Evolutionary conservation across 805 yeast genomes (phyloP), one percentile per base, ranked within the genome.

Genomic region (Blastobotrys terrestris): DNA sequence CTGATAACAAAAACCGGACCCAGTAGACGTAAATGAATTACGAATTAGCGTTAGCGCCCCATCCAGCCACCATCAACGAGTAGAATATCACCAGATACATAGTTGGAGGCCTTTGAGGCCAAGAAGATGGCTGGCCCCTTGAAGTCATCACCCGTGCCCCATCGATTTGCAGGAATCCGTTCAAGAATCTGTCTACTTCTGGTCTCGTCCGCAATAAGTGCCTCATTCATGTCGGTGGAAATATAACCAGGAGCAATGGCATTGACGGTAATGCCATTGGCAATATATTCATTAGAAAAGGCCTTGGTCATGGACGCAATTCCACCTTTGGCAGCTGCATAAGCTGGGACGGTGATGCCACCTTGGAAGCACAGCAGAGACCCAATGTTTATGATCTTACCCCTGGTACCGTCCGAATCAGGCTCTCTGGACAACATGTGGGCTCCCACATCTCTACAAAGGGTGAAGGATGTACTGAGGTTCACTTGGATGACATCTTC

Each of bases 31-130:
- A n/a, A n/a, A n/a, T 18, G 20, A 15, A 42, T 18, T 19, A 19
- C 20, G 20, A 18, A 42, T 18, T 18, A 13, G 19, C 14, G 7
- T 51, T 54, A 56, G 21, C 58, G 55, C n/a, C 57, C 73, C 70
- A 72, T 64, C 73, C 74, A 80, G 39, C 83, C 84, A 52, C 84
- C 84, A 58, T 80, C 84, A 46, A 79, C 82, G 53, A 68, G 64
- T 44, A 80, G 57, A 55, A 74, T 74, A 50, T 78, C 75, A 42
- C 84, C 84, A 53, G 75, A 71, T 48, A 80, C 73, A 63, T 72
- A 80, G 47, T 75, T 72, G 44, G 78, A 67, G 7, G 83, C 84
- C 46, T 69, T 72, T 31, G 78, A 70, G 22, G 79, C 77, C 55
- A 80, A 67, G 65, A 73, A 75, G 31, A 74, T 70, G 15, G 52